Conservation (phyloP, 495 filamentous ascomycete genomes). For the Extremus antarcticus region DNA sequence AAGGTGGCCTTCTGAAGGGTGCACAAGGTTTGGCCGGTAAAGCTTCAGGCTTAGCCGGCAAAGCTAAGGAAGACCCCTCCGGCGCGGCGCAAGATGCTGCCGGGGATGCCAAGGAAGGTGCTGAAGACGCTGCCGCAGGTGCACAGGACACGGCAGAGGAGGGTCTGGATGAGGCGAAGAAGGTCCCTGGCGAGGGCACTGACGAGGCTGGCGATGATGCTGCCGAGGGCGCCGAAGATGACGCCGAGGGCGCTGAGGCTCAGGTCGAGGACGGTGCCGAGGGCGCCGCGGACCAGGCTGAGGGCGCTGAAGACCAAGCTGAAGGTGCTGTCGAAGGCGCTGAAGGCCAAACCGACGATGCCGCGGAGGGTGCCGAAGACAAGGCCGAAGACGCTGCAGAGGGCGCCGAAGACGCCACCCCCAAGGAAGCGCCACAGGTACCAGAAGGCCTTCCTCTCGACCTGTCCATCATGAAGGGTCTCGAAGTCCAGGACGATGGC, state of each 20-base stretch:
- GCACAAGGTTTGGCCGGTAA: conserved; percentile 18
- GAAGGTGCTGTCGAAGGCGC: conserved; percentile 21
- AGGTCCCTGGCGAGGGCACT: conserved; percentile 20
- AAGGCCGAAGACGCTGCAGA: conserved; percentile 17
- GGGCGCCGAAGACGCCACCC: conserved; percentile 22
- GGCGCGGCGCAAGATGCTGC: conserved; percentile 25
- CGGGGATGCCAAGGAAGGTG: conserved; percentile 16
- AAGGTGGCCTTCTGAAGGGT: conserved; percentile 14
- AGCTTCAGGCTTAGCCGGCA: conserved; percentile 19
- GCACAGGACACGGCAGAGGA: conserved; percentile 18
- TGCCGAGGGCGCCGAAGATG: conserved; percentile 24
- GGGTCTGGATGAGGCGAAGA: conserved; percentile 20
- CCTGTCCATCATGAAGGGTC: conserved; percentile 44
- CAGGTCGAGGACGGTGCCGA: conserved; percentile 18
- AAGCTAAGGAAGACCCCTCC: conserved; percentile 24
- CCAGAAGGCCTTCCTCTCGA: conserved; percentile 29
- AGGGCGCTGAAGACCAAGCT: conserved; percentile 12
- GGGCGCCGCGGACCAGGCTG: conserved; percentile 27
- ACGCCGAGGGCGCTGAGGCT: conserved; percentile 21
- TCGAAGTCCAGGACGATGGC: conserved; percentile 47
- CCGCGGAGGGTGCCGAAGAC: conserved; percentile 17
- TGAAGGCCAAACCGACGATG: conserved; percentile 13
- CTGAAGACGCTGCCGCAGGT: conserved; percentile 24
- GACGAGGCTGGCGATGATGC: conserved; percentile 19
- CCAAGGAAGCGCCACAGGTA: conserved; percentile 30